These are phyloP conservation scores for Mycena rosella DNA, from an alignment of 768 basidiomycete species.

Conservation along the genomic window DNA sequence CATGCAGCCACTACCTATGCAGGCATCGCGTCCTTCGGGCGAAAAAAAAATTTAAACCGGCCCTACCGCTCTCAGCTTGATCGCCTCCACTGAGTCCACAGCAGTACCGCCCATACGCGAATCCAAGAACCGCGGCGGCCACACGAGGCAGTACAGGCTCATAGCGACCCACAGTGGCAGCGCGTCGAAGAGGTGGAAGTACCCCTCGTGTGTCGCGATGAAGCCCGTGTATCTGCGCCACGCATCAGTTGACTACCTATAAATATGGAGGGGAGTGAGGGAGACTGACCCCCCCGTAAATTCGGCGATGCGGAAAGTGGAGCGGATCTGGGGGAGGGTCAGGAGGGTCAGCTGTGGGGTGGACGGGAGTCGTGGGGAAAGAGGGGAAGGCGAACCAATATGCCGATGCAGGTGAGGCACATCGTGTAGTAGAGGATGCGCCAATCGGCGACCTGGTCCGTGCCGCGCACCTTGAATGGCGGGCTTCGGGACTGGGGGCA, in stretches of 20 bases:
- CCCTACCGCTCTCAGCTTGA: too few species aligned
- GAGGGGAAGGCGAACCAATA: conserved; percentile 53
- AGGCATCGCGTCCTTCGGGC: too few species aligned
- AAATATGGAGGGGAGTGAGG: too few species aligned
- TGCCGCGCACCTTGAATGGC: neutral
- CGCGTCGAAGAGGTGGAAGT: neutral
- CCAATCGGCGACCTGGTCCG: conserved; percentile 54
- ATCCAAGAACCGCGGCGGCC: neutral
- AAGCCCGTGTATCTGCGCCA: neutral
- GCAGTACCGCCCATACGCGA: too few species aligned
- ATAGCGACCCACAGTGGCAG: neutral
- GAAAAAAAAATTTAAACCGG: too few species aligned
- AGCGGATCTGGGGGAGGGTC: conserved; percentile 43
- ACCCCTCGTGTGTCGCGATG: neutral
- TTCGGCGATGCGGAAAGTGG: conserved; percentile 17
- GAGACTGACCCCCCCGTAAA: conserved; percentile 14
- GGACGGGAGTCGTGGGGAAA: too few species aligned
- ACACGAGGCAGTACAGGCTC: neutral
- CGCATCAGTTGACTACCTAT: neutral
- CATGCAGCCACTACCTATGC: too few species aligned
- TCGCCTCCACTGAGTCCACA: too few species aligned
- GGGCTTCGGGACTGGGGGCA: neutral
- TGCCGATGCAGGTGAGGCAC: conserved; percentile 57
- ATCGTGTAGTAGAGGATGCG: conserved; percentile 55
- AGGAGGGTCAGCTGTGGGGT: too few species aligned